A percentile compares a stretch with the other conserved stretches of the same genome.
These are phyloP conservation scores for Eimeria maxima DNA, from an alignment of 169 alveolate species.

Conservation along the genomic window DNA sequence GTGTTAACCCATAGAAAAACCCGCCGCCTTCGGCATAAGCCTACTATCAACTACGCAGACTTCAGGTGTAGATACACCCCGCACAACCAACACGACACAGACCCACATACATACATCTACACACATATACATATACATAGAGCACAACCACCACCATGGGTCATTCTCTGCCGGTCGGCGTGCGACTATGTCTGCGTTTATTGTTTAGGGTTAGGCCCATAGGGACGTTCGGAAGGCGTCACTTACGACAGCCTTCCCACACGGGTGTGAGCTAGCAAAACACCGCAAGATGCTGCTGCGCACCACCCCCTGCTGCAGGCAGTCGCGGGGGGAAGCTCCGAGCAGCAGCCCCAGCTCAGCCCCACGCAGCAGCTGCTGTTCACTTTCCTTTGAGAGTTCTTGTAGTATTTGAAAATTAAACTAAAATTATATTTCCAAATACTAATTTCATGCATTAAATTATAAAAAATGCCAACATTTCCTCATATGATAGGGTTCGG, in stretches of 20 bases:
- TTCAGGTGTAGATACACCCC: background rate
- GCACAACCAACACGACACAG: background rate
- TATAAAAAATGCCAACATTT: too few relatives aligned
- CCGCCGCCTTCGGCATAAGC: background rate
- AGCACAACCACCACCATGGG: background rate
- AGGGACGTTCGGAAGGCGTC: constrained; percentile 19
- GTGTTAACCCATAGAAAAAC: constrained; percentile 28
- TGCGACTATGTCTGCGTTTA: background rate
- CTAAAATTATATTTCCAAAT: too few relatives aligned
- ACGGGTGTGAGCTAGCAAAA: constrained; percentile 2
- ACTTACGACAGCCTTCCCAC: background rate
- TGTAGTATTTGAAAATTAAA: too few relatives aligned
- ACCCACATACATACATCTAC: background rate
- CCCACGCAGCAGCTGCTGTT: too few relatives aligned
- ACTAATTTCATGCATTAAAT: too few relatives aligned
- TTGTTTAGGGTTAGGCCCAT: constrained; percentile 47
- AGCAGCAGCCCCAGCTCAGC: too few relatives aligned
- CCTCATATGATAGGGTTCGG: too few relatives aligned
- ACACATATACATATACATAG: too few relatives aligned
- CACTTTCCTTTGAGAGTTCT: too few relatives aligned
- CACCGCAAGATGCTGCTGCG: background rate
- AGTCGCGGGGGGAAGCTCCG: too few relatives aligned
- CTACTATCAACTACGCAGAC: too few relatives aligned
- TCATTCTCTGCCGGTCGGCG: background rate
- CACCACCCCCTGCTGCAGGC: background rate